phyloP scores from a whole-genome alignment of 306 rosid species.

The Sophora flavescens region DNA sequence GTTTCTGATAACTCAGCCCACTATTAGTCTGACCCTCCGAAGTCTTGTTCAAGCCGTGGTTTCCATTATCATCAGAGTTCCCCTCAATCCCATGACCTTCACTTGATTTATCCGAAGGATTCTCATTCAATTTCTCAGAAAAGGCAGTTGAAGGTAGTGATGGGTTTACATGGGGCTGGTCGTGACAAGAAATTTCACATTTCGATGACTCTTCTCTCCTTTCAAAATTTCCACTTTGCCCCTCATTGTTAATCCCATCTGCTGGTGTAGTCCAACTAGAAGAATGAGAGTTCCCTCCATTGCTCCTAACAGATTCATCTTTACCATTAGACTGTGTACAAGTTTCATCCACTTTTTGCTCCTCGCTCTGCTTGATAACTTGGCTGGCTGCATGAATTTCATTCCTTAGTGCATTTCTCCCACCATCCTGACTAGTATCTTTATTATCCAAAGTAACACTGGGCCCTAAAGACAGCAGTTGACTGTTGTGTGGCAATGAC shows the following conservation, averaged over 20 bases:
- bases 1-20: conserved; percentile 63
- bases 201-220: conserved; percentile 54
- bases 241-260: conserved; percentile 60
- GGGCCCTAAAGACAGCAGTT: conserved; percentile 41
- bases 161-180: conserved; percentile 51
- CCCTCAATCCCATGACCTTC: conserved; percentile 54
- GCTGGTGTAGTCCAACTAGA: conserved; percentile 54
- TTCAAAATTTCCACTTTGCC: conserved; percentile 50
- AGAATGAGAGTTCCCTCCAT: conserved; percentile 58
- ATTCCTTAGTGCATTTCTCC: conserved; percentile 45
- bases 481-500: conserved; percentile 43
- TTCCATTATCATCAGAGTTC: conserved; percentile 53
- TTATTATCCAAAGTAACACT: conserved; percentile 45
- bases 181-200: conserved; percentile 47
- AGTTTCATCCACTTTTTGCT: conserved; percentile 51
- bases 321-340: conserved; percentile 49
- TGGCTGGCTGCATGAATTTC: conserved; percentile 42
- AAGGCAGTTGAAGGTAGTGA: conserved; percentile 57
- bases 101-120: conserved; percentile 44
- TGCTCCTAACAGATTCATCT: conserved; percentile 61
- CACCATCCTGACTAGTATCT: conserved; percentile 49
- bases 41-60: conserved; percentile 53
- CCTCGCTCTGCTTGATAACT: conserved; percentile 48
- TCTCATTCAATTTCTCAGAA: conserved; percentile 49
- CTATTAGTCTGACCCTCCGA: conserved; percentile 60